These are phyloP conservation scores for Colletotrichum liriopes DNA, from an alignment of 2,329 filamentous ascomycete genomes.

Conservation along the genomic window DNA sequence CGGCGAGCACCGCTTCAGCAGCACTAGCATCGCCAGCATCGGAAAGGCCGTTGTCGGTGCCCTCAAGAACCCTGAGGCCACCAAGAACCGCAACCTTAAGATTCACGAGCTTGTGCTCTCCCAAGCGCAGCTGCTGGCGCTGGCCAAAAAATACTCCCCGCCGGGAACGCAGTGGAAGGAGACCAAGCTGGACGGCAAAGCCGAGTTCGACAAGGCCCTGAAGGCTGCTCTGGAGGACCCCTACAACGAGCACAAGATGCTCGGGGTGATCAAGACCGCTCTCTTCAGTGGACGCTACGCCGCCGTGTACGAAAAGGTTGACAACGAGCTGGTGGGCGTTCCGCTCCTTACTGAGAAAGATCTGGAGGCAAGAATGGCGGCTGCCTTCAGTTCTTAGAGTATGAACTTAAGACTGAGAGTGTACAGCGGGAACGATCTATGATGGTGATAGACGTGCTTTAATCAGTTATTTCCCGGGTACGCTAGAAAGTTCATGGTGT, in stretches of 20 bases:
- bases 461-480: neutral
- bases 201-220: neutral
- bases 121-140: constrained; percentile 65
- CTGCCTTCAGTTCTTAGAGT: constrained; percentile 15
- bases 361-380: constrained; percentile 29
- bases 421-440: neutral
- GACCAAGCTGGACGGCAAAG: constrained; percentile 12
- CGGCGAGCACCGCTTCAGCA: constrained; percentile 62
- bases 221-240: constrained; percentile 5
- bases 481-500: neutral
- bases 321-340: constrained; percentile 28
- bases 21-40: constrained; percentile 62
- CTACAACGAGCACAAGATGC: neutral
- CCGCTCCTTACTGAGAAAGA: constrained; percentile 25
- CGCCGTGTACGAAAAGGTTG: constrained; percentile 4
- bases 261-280: constrained; percentile 11
- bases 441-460: neutral
- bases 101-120: constrained; percentile 65
- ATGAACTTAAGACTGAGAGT: no score
- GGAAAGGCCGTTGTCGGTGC: constrained; percentile 64
- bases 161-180: constrained; percentile 33
- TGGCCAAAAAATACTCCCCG: constrained; percentile 45
- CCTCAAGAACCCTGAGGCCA: constrained; percentile 61
- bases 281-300: constrained; percentile 14
- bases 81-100: constrained; percentile 68